Evolutionary conservation across 345 rosid species (phyloP).

Genomic region (Eucalyptus decipiens): DNA sequence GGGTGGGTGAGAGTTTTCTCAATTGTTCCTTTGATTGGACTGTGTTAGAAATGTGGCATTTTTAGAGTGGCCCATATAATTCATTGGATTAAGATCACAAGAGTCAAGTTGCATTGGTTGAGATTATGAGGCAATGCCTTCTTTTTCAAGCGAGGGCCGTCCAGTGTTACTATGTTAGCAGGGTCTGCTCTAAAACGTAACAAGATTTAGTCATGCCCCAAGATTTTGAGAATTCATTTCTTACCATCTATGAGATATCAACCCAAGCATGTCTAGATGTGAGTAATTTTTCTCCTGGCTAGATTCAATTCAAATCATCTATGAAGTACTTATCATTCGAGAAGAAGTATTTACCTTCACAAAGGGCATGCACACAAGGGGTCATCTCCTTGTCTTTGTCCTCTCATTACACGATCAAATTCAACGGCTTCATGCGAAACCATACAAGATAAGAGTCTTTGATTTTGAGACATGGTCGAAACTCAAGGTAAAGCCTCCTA

Average conservation of each 20-base stretch:
- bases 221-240: not conserved
- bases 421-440: not conserved
- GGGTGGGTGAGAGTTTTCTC: no score
- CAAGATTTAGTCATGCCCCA: not conserved
- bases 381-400: not conserved
- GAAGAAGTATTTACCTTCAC: not conserved
- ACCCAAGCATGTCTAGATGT: not conserved
- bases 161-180: accelerated
- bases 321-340: not conserved
- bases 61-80: no score
- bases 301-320: not conserved
- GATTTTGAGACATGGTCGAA: not conserved
- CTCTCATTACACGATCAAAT: not conserved
- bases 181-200: not conserved
- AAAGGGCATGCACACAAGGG: not conserved
- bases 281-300: not conserved
- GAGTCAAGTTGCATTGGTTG: no score
- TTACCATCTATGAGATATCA: not conserved
- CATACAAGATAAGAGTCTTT: not conserved
- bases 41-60: no score
- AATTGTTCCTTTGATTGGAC: no score
- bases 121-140: no score
- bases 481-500: not conserved
- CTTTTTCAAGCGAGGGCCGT: no score
- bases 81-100: no score